Conservation (phyloP, 352 stramenopile species). For the Pythium insidiosum region DNA sequence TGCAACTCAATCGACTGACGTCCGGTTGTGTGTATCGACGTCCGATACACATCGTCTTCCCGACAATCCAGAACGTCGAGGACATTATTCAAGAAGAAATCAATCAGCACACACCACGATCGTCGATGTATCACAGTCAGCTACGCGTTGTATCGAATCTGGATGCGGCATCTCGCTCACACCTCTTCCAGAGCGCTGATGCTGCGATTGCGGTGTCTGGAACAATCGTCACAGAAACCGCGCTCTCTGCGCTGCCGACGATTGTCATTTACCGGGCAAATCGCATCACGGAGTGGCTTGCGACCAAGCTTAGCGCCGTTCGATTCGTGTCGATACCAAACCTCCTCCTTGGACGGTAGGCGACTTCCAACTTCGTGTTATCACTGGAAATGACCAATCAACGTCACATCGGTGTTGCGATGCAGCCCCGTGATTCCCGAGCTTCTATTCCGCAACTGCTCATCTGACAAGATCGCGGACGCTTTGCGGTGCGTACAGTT, state of each 20-base stretch:
- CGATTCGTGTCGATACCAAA: constrained; percentile 72
- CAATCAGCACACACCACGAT: no score
- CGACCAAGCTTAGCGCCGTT: constrained; percentile 40
- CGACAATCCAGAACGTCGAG: constrained; percentile 36
- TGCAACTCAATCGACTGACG: constrained; percentile 8
- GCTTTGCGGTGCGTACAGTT: constrained; percentile 13
- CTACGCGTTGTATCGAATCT: constrained; percentile 5
- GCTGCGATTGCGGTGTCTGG: constrained; percentile 55
- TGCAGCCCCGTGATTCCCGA: constrained; percentile 45
- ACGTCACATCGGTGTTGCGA: not conserved
- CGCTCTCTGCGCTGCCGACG: constrained; percentile 41
- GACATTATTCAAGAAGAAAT: constrained; percentile 12
- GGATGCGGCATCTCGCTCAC: not conserved
- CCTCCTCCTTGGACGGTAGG: constrained; percentile 45
- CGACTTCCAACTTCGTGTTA: no score
- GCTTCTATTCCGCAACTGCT: constrained; percentile 58
- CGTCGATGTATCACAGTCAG: no score
- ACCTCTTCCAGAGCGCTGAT: constrained; percentile 28
- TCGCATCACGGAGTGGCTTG: constrained; percentile 44
- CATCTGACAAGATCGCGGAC: constrained; percentile 23
- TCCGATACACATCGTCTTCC: constrained; percentile 52
- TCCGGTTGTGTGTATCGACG: constrained; percentile 1
- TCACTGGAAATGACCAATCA: not conserved
- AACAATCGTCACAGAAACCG: constrained; percentile 62
- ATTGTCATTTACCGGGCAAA: constrained; percentile 72